Evolutionary conservation across 306 rosid species (phyloP), one percentile per base, ranked within the genome.

Genomic region (Quercus gilva): DNA sequence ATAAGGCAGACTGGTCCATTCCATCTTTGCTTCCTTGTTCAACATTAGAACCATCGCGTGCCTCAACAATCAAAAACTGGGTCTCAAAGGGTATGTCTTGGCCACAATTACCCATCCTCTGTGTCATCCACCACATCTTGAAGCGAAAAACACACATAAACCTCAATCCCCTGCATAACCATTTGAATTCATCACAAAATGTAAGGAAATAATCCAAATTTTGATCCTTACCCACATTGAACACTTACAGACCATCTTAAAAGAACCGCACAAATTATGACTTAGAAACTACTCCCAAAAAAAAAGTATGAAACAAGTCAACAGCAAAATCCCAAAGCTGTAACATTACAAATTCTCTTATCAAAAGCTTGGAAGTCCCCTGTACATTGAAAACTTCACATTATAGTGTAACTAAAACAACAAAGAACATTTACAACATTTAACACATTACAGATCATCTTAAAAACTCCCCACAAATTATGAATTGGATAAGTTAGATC

Each of bases 81-180:
- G 99, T 95, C 87, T 94, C 98, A 67, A 89, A 23, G 4, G 98
- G 98, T 19, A 94, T 45, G 23, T 94, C 97, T 57, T 88, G 71
- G 55, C 98, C 97, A 14, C 80, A 79, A 28, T 37, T 82, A 1
- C 98, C 97, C 94, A 94, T 94, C 84, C 97, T 89, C 86, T 95
- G 97, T 5, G 98, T 90, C 98, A 95, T 92, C 99, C 99, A 95
- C 99, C 99, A 95, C 90, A 95, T 74, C 49, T 92, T 95, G 86
- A 95, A 95, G 45, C 99, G 91, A 35, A 92, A 92, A 20, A 82
- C 83, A 61, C 99, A 85, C 96, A 95, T 90, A 73, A 95, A 91
- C 2, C 94, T 73, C 91, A 92, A 78, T 3, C 94, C 97, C 82
- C 98, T 94, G 79, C 79, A 19, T 19, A 28, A 52, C 29, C 78